Base-by-base conservation (phyloP, 148 eudicot genomes). In the Dianthus caryophyllus region DNA sequence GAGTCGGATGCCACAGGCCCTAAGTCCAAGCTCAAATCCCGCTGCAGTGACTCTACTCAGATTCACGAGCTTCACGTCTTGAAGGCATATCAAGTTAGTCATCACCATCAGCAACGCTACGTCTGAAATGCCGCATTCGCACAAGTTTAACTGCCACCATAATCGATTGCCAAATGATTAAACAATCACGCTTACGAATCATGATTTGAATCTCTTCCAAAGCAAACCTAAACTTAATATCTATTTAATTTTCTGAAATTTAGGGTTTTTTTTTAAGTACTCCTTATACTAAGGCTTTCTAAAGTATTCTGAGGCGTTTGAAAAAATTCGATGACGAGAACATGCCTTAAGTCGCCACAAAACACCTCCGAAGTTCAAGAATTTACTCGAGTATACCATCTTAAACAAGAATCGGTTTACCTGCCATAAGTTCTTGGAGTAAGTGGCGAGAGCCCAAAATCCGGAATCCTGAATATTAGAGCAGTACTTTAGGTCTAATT, bases 401-500 rank as follows among this genome's bases (percentile, higher is more conserved):
- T n/a, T n/a, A n/a, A n/a, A 47, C 50, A 47, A 47, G 27, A 10
- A 52, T 52, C 11, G 18, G 43, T 18, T 1, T 72, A 69, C 90
- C 96, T 90, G 88, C 33, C 76, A 79, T 54, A 90, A 52, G 69
- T 87, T 84, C 73, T 78, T 75, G 9, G 85, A 82, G 67, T 83
- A 73, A 60, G 74, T 77, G 39, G 90, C 88, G 56, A 90, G 78
- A 54, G 93, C 82, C 82, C 80, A 82, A 55, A 87, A 90, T 7
- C 93, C 96, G 0, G 75, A 63, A 73, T 90, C 96, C 60, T 83
- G 74, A 25, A 90, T 77, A 51, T 81, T 85, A 61, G 66, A 70
- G 65, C 93, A 90, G 56, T 80, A 79, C 66, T 90, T 90, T 20
- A 90, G 36, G 79, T 90, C 96, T 78, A 90, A 71, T 52, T 79